phyloP scores from a whole-genome alignment of 495 filamentous ascomycete species.

The Trypethelium eluteriae region DNA sequence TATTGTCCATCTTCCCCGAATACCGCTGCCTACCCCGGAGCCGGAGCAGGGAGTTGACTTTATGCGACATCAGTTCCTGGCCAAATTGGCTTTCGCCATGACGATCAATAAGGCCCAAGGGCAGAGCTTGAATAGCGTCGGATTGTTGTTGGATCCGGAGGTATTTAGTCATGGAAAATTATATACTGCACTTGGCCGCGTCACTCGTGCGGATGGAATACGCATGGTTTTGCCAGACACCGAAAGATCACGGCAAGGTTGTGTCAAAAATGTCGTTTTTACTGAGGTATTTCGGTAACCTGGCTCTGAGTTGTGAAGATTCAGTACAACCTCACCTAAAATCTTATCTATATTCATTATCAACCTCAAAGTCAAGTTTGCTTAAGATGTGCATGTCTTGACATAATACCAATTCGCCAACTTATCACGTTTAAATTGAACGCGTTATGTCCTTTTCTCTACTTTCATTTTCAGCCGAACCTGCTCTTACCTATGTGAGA shows the following conservation, averaged over 20 bases:
- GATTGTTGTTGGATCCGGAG: neutral
- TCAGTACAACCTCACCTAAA: too few relatives aligned
- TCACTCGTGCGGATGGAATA: neutral
- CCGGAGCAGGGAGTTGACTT: neutral
- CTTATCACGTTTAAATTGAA: too few relatives aligned
- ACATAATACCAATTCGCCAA: too few relatives aligned
- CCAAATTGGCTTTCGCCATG: slow-evolving; percentile 23
- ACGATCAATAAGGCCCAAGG: slow-evolving; percentile 24
- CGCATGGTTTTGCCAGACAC: neutral
- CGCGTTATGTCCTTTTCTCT: too few relatives aligned
- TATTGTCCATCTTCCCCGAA: neutral
- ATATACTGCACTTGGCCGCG: neutral
- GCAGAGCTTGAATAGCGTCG: slow-evolving; percentile 16
- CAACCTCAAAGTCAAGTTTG: neutral
- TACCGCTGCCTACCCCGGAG: neutral
- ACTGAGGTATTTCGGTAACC: neutral
- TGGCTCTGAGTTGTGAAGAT: neutral
- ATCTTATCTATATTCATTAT: neutral
- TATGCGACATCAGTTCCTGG: slow-evolving; percentile 18
- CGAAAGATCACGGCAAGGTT: neutral
- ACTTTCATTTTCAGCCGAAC: too few relatives aligned
- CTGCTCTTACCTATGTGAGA: too few relatives aligned
- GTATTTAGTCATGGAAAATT: neutral
- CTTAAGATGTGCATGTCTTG: neutral
- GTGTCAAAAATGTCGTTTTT: slow-evolving; percentile 1